Evolutionary conservation across 768 basidiomycete species (phyloP).

Genomic region (Podaxis pistillaris): DNA sequence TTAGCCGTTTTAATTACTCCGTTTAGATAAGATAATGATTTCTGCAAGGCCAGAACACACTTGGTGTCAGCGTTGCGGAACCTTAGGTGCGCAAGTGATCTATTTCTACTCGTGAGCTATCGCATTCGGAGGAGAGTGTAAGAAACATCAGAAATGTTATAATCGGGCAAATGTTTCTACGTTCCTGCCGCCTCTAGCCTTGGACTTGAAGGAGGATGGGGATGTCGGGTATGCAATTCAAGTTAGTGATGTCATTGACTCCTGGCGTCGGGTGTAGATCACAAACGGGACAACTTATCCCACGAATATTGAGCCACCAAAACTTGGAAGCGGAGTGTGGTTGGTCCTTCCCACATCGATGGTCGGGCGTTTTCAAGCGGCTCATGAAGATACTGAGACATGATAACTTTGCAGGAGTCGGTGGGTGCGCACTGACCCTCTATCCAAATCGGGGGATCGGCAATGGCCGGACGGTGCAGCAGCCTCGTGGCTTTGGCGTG

Average conservation of each 20-base stretch:
- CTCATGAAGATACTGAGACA: neutral
- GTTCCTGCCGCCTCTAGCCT: neutral
- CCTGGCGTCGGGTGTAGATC: too few relatives aligned
- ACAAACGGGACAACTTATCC: neutral
- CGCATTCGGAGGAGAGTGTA: neutral
- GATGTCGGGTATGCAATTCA: neutral
- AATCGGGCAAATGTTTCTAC: neutral
- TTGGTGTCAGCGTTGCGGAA: too few relatives aligned
- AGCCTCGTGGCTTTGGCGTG: constrained; percentile 50
- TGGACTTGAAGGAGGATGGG: neutral
- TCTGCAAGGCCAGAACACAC: too few relatives aligned
- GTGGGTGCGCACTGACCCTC: constrained; percentile 10
- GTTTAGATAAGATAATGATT: too few relatives aligned
- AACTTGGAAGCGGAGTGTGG: neutral
- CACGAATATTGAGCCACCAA: neutral
- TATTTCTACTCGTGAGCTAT: too few relatives aligned
- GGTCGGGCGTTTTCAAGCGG: neutral
- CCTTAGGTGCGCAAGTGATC: too few relatives aligned
- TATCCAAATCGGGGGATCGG: constrained; percentile 19
- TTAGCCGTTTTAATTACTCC: too few relatives aligned
- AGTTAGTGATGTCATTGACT: neutral
- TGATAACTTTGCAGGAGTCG: neutral
- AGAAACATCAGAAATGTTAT: neutral
- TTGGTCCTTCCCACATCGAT: neutral
- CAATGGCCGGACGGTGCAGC: constrained; percentile 25